phyloP scores from a whole-genome alignment of 108 stramenopile genomes.

The Cylindrotheca fusiformis region DNA sequence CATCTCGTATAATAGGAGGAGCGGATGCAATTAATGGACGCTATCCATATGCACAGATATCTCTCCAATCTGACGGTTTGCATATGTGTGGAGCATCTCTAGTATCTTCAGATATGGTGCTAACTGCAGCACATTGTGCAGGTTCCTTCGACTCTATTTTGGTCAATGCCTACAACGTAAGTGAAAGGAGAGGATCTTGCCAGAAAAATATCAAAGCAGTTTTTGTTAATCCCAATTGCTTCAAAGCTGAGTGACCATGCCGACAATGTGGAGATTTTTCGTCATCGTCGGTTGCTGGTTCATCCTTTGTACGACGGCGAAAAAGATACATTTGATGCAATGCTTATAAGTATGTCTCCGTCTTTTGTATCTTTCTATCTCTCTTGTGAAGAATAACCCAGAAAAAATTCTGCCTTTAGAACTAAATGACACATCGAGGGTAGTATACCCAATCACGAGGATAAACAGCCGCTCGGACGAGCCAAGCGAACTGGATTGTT shows the following conservation, averaged over 20 bases:
- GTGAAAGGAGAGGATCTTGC: too few species aligned
- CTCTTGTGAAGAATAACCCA: too few species aligned
- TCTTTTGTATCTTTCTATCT: too few species aligned
- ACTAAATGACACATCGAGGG: too few species aligned
- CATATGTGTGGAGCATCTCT: slow-evolving; percentile 61
- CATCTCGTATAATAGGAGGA: slow-evolving; percentile 52
- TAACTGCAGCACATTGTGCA: slow-evolving; percentile 69
- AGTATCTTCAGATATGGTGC: slow-evolving; percentile 61
- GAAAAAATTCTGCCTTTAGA: too few species aligned
- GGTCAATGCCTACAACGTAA: slow-evolving; percentile 36
- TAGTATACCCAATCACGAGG: too few species aligned
- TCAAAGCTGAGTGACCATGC: neutral
- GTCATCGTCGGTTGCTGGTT: slow-evolving; percentile 1
- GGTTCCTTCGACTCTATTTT: slow-evolving; percentile 20
- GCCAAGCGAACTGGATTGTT: slow-evolving; percentile 8
- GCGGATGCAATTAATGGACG: slow-evolving; percentile 19
- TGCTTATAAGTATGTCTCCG: slow-evolving; percentile 3
- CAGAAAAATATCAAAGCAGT: too few species aligned
- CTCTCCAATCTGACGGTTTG: slow-evolving; percentile 13
- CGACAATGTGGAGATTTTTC: neutral
- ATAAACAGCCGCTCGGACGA: slow-evolving; percentile 15
- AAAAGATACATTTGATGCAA: slow-evolving; percentile 40
- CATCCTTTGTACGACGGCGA: slow-evolving; percentile 45
- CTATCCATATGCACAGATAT: slow-evolving; percentile 43
- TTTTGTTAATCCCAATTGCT: too few species aligned